These are phyloP conservation scores for Penicillium pulvis DNA, from an alignment of 495 filamentous ascomycete species.

Conservation along the genomic window DNA sequence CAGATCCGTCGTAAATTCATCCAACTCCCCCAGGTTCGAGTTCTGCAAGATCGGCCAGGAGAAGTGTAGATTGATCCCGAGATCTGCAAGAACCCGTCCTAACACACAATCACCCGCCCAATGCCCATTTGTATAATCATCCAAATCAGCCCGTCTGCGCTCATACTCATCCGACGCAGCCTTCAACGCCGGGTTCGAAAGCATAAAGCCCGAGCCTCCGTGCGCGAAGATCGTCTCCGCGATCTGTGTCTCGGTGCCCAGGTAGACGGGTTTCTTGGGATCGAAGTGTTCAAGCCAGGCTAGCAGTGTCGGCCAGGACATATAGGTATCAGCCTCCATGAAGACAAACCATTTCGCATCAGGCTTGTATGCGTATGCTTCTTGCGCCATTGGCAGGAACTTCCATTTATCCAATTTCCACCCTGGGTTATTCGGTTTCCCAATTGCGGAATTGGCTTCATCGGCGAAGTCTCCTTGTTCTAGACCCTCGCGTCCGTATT, in stretches of 20 bases:
- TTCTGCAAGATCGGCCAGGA: constrained; percentile 57
- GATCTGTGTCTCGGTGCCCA: constrained; percentile 61
- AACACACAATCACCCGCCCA: constrained; percentile 74
- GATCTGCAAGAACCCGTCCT: constrained; percentile 57
- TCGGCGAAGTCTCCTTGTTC: constrained; percentile 43
- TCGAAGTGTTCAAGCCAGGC: constrained; percentile 58
- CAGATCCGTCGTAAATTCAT: constrained; percentile 42
- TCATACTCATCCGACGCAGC: constrained; percentile 46
- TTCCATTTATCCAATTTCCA: constrained; percentile 66
- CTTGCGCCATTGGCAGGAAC: constrained; percentile 57
- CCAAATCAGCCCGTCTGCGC: constrained; percentile 49
- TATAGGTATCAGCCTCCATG: constrained; percentile 69
- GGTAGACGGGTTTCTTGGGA: constrained; percentile 52
- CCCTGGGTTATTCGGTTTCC: constrained; percentile 50
- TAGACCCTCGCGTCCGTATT: constrained; percentile 42
- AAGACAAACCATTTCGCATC: constrained; percentile 68
- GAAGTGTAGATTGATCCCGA: constrained; percentile 49
- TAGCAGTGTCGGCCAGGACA: constrained; percentile 63
- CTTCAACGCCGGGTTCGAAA: constrained; percentile 59
- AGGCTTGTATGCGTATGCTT: constrained; percentile 44
- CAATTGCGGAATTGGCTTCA: constrained; percentile 48
- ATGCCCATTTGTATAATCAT: constrained; percentile 53
- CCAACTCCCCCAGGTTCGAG: constrained; percentile 46
- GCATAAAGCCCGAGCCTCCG: constrained; percentile 67
- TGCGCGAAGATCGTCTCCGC: constrained; percentile 62